These are phyloP conservation scores for Paracoccidioides brasiliensis DNA, from an alignment of 2,329 filamentous ascomycete genomes.

Conservation along the genomic window DNA sequence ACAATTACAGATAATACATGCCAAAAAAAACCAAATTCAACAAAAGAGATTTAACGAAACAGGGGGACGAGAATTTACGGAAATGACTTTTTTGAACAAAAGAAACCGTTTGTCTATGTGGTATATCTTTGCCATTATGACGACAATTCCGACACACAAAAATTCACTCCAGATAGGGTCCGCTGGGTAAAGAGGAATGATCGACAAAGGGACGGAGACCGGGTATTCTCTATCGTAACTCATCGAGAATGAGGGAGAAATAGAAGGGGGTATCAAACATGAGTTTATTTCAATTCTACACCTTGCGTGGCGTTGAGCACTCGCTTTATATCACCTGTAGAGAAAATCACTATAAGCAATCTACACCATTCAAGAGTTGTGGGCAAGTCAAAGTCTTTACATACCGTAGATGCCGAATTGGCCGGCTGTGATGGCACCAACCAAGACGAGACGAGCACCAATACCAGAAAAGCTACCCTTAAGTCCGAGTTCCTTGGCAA, in stretches of 20 bases:
- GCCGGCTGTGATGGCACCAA: conserved; percentile 61
- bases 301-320: conserved; percentile 58
- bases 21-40: neutral
- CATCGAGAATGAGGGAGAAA: neutral
- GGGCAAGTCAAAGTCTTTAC: conserved; percentile 2
- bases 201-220: neutral
- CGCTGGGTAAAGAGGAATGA: neutral
- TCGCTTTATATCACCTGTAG: conserved; percentile 46
- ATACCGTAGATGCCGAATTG: conserved; percentile 74
- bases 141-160: neutral
- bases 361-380: neutral
- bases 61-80: neutral
- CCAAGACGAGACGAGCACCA: conserved; percentile 64
- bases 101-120: conserved; percentile 1
- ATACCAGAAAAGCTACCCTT: conserved; percentile 69
- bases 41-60: neutral
- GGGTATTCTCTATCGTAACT: neutral
- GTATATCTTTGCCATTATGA: neutral
- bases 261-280: neutral
- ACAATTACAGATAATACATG: conserved; percentile 1
- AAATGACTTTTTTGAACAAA: neutral
- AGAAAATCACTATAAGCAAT: conserved; percentile 8
- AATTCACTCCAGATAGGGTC: neutral
- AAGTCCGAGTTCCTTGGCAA: conserved; percentile 71
- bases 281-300: conserved; percentile 51